Evolutionary conservation across 768 basidiomycete species (phyloP).

Genomic region (Tephrocybe sp.): DNA sequence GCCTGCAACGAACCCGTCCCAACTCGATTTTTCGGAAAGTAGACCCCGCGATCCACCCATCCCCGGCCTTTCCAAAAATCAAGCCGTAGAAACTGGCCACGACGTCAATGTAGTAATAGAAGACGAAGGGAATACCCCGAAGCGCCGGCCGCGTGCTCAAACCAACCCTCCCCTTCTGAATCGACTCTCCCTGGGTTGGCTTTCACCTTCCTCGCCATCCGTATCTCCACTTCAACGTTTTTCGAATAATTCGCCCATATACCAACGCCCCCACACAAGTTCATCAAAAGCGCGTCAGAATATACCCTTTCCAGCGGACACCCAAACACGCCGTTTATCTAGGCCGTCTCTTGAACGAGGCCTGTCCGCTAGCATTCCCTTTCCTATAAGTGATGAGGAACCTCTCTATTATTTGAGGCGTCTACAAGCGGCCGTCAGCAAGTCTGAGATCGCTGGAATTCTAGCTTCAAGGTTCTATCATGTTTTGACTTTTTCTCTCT

Average conservation of each 20-base stretch:
- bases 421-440: conserved; percentile 60
- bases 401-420: conserved; percentile 72
- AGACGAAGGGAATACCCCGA: conserved; percentile 17
- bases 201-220: conserved; percentile 45
- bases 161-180: conserved; percentile 72
- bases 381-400: conserved; percentile 56
- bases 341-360: conserved; percentile 43
- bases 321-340: conserved; percentile 36
- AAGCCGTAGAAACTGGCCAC: conserved; percentile 14
- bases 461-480: conserved; percentile 78
- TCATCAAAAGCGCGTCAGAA: conserved; percentile 6
- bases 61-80: neutral
- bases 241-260: conserved; percentile 15
- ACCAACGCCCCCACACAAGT: conserved; percentile 16
- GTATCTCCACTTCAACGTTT: conserved; percentile 25
- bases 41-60: neutral
- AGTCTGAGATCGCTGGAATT: conserved; percentile 76
- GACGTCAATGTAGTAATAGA: neutral
- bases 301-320: conserved; percentile 15
- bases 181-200: conserved; percentile 66
- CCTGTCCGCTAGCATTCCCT: conserved; percentile 40
- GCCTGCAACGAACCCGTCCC: too few relatives aligned
- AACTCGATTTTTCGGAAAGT: neutral
- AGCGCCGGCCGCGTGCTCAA: conserved; percentile 36
- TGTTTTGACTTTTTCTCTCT: too few relatives aligned